Conservation (phyloP, 495 filamentous ascomycete genomes). For the Sphaerosporella brunnea region DNA sequence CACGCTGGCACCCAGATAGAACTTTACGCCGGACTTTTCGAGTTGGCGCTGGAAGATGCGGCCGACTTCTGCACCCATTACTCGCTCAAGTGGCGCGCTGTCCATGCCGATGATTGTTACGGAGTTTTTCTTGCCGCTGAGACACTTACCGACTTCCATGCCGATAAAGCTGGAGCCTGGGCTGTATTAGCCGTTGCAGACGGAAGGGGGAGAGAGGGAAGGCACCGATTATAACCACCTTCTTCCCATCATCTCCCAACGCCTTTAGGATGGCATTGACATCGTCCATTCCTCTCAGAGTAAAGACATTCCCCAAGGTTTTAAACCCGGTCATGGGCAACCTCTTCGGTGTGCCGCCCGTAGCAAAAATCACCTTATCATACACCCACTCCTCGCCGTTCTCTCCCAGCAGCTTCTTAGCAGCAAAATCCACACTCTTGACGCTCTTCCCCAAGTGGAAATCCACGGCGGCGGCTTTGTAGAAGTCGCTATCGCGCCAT, state of each 20-base stretch:
- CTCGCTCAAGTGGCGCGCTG: slow-evolving; percentile 61
- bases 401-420: slow-evolving; percentile 53
- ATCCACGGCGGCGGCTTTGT: slow-evolving; percentile 53
- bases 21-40: slow-evolving; percentile 73
- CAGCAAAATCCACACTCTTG: slow-evolving; percentile 52
- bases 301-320: slow-evolving; percentile 70
- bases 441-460: slow-evolving; percentile 53
- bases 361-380: slow-evolving; percentile 75
- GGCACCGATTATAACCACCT: slow-evolving; percentile 81
- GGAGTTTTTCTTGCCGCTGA: slow-evolving; percentile 49
- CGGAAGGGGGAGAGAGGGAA: no score
- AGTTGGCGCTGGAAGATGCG: slow-evolving; percentile 56
- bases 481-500: slow-evolving; percentile 59
- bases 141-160: slow-evolving; percentile 80
- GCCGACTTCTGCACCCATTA: slow-evolving; percentile 71
- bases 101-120: slow-evolving; percentile 95
- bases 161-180: slow-evolving; percentile 28
- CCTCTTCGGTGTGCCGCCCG: slow-evolving; percentile 60
- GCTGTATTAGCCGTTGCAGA: no score
- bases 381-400: slow-evolving; percentile 54
- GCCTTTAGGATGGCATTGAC: slow-evolving; percentile 56
- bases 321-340: slow-evolving; percentile 75
- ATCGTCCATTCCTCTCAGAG: slow-evolving; percentile 56
- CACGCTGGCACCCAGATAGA: slow-evolving; percentile 61
- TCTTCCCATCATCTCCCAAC: slow-evolving; percentile 62